Evolutionary conservation across 495 filamentous ascomycete species (phyloP).

Genomic region (Halenospora varia): DNA sequence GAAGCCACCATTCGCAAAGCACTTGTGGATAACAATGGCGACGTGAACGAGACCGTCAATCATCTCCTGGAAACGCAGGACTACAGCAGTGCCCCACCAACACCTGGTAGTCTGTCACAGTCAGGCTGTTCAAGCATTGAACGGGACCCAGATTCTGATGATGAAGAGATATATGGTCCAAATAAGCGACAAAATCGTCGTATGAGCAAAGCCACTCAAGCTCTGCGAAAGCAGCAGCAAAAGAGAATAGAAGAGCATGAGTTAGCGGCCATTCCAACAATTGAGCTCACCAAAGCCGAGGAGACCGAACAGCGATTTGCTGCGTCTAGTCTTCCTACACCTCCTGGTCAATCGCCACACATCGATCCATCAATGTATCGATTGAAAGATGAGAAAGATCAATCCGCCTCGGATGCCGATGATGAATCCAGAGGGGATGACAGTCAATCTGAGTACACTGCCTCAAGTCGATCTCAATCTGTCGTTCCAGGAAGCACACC

Average conservation of each 20-base stretch:
- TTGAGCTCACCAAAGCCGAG: constrained; percentile 7
- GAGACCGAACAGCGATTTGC: no score
- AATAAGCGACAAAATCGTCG: constrained; percentile 47
- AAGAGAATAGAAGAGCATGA: constrained; percentile 3
- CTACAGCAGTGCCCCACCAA: constrained; percentile 32
- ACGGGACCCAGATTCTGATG: constrained; percentile 43
- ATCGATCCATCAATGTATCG: no score
- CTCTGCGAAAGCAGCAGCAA: constrained; percentile 11
- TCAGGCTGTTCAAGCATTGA: constrained; percentile 40
- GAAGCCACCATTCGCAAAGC: constrained; percentile 51
- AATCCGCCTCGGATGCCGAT: neutral
- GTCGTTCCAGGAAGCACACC: neutral
- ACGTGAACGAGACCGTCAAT: constrained; percentile 55
- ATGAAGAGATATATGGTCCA: constrained; percentile 35
- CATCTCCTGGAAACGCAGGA: constrained; percentile 51
- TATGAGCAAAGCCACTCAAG: constrained; percentile 31
- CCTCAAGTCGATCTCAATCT: neutral
- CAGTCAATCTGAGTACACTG: neutral
- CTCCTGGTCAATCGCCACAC: no score
- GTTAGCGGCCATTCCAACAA: neutral
- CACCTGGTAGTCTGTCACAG: neutral
- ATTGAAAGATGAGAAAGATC: neutral
- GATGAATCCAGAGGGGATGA: constrained; percentile 1
- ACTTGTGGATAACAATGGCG: constrained; percentile 56
- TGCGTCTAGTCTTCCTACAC: no score